Percentiles rank a stretch among this genome's conserved stretches.
These are phyloP conservation scores for Hypoxylon rubiginosum DNA, from an alignment of 2,329 filamentous ascomycete genomes.

Conservation along the genomic window DNA sequence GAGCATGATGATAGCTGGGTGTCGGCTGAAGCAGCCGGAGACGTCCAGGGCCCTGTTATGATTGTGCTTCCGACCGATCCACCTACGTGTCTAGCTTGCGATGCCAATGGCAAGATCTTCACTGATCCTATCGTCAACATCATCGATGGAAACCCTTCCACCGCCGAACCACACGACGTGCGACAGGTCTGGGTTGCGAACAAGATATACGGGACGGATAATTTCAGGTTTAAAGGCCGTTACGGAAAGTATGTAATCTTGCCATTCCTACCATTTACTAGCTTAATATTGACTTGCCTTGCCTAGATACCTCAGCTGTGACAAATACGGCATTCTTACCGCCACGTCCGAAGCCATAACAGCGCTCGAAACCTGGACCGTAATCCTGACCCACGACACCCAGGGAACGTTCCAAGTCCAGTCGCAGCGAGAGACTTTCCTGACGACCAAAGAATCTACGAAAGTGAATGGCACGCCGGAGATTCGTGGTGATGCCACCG, in stretches of 20 bases:
- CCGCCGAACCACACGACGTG: slow-evolving; percentile 94
- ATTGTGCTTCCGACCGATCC: slow-evolving; percentile 83
- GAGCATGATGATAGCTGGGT: slow-evolving; percentile 91
- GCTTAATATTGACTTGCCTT: slow-evolving; percentile 28
- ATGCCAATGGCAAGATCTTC: slow-evolving; percentile 89
- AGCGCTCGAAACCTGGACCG: slow-evolving; percentile 82
- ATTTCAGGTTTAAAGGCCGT: slow-evolving; percentile 88
- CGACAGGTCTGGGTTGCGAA: slow-evolving; percentile 96
- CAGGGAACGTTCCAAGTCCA: slow-evolving; percentile 81
- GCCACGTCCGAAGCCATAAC: slow-evolving; percentile 86
- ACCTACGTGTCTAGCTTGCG: slow-evolving; percentile 83
- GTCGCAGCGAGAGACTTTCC: slow-evolving; percentile 77
- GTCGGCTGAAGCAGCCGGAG: slow-evolving; percentile 78
- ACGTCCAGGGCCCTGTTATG: slow-evolving; percentile 85
- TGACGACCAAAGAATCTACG: slow-evolving; percentile 71
- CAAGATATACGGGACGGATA: slow-evolving; percentile 83
- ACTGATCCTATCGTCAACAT: slow-evolving; percentile 87
- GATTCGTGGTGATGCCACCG: slow-evolving; percentile 81
- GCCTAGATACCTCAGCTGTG: slow-evolving; percentile 83
- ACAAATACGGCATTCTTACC: slow-evolving; percentile 83
- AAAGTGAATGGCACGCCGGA: slow-evolving; percentile 68
- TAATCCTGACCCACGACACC: slow-evolving; percentile 74
- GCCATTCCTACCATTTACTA: neutral
- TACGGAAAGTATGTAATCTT: slow-evolving; percentile 77
- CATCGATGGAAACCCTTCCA: slow-evolving; percentile 83